Percentiles rank a stretch among this genome's conserved stretches.
phyloP scores from a whole-genome alignment of 176 grass and related monocot species.

The Oryza nivara region DNA sequence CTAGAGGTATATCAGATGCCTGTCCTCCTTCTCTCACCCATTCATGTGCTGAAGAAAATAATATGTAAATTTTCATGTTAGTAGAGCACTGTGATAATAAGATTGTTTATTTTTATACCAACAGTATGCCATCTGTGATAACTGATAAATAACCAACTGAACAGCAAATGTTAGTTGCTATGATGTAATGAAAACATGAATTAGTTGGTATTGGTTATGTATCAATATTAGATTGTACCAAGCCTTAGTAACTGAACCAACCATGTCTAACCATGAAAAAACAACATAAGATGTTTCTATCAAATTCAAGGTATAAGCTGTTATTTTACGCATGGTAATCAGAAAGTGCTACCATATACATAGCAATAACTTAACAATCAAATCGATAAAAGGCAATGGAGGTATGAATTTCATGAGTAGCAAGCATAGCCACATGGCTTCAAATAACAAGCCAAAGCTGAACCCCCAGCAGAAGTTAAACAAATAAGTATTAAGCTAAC shows the following conservation, averaged over 20 bases:
- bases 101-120: neutral
- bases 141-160: neutral
- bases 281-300: constrained; percentile 19
- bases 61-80: constrained; percentile 26
- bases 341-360: constrained; percentile 11
- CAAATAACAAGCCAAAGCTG: no score
- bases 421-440: no score
- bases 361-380: constrained; percentile 20
- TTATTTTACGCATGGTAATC: neutral
- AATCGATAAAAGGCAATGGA: neutral
- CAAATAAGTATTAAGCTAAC: no score
- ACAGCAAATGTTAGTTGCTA: neutral
- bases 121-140: constrained; percentile 4
- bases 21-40: constrained; percentile 96
- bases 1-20: constrained; percentile 86
- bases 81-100: neutral
- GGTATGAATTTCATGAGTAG: neutral
- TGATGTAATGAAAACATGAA: neutral
- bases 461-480: no score
- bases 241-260: neutral
- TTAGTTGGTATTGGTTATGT: neutral
- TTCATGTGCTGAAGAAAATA: constrained; percentile 68
- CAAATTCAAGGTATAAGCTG: neutral
- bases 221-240: neutral
- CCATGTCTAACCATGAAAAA: constrained; percentile 30